A percentile compares a stretch with the other conserved stretches of the same genome.
Evolutionary conservation across 2,329 filamentous ascomycete genomes (phyloP).

Genomic region (Alternaria ethzedia): DNA sequence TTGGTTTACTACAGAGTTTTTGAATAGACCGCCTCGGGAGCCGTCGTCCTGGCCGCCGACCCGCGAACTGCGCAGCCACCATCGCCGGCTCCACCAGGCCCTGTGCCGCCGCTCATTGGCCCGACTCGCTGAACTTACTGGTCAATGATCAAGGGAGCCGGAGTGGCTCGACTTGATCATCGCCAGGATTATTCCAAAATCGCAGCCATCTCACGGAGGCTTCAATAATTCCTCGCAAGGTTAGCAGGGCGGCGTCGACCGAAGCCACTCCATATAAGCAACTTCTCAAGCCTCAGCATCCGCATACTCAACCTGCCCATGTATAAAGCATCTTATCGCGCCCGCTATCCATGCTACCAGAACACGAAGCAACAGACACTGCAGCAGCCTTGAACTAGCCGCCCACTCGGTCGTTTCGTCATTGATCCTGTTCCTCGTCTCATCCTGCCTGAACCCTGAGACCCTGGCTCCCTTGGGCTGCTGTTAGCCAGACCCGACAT

Average conservation of each 20-base stretch:
- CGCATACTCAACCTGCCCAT: constrained; percentile 2
- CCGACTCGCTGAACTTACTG: constrained; percentile 12
- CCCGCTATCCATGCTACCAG: constrained; percentile 21
- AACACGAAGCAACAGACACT: constrained; percentile 19
- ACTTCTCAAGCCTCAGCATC: constrained; percentile 19
- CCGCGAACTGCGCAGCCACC: constrained; percentile 30
- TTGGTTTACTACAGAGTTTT: constrained; percentile 13
- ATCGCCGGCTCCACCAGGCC: constrained; percentile 17
- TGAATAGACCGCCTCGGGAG: constrained; percentile 14
- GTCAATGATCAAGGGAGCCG: constrained; percentile 29
- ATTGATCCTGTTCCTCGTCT: constrained; percentile 20
- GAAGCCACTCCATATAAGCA: constrained; percentile 35
- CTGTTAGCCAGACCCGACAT: constrained; percentile 2
- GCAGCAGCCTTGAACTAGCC: constrained; percentile 19
- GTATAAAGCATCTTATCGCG: constrained; percentile 36
- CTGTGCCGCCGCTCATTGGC: constrained; percentile 26
- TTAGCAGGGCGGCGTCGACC: constrained; percentile 37
- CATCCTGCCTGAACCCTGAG: constrained; percentile 20
- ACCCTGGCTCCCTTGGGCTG: constrained; percentile 10
- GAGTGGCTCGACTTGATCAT: constrained; percentile 42
- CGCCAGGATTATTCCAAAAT: constrained; percentile 39
- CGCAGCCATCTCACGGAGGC: constrained; percentile 19
- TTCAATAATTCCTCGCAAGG: constrained; percentile 35
- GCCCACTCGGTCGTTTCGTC: constrained; percentile 20
- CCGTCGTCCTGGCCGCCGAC: constrained; percentile 8